phyloP scores from a whole-genome alignment of 441 rosid genomes.

The Mallotus repandus region DNA sequence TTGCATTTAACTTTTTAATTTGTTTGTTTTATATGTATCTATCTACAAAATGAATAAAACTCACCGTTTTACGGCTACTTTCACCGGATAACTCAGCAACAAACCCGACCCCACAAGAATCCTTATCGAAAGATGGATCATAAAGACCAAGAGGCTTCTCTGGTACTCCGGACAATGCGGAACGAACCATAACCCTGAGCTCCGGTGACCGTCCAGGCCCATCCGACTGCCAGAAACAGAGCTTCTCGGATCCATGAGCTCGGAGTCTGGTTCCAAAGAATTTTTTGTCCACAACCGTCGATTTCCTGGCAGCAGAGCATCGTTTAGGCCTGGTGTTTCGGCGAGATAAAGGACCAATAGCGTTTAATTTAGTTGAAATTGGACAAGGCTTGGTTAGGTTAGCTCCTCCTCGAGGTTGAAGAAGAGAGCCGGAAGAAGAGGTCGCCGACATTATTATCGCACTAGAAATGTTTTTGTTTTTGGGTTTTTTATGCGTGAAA shows the following conservation, averaged over 20 bases:
- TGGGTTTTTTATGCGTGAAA: not conserved
- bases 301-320: slow-evolving; percentile 27
- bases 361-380: slow-evolving; percentile 34
- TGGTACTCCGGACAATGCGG: slow-evolving; percentile 84
- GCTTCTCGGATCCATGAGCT: slow-evolving; percentile 48
- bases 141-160: slow-evolving; percentile 98
- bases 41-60: slow-evolving; percentile 1
- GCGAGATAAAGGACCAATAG: slow-evolving; percentile 20
- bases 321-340: slow-evolving; percentile 23
- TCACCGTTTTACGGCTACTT: slow-evolving; percentile 87
- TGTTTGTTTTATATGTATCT: too few relatives aligned
- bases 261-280: slow-evolving; percentile 52
- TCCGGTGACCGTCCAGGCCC: slow-evolving; percentile 79
- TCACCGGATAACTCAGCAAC: slow-evolving; percentile 96
- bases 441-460: slow-evolving; percentile 36
- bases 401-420: slow-evolving; percentile 26
- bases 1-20: not conserved
- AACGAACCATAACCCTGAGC: slow-evolving; percentile 63
- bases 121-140: slow-evolving; percentile 92
- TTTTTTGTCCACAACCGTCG: slow-evolving; percentile 39
- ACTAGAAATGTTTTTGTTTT: not conserved
- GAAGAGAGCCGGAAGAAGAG: slow-evolving; percentile 25
- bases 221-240: slow-evolving; percentile 74
- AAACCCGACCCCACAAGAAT: slow-evolving; percentile 98
- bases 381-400: slow-evolving; percentile 23